Evolutionary conservation across 768 basidiomycete genomes (phyloP), one percentile per base, ranked within the genome.

Genomic region (Russula sp.): DNA sequence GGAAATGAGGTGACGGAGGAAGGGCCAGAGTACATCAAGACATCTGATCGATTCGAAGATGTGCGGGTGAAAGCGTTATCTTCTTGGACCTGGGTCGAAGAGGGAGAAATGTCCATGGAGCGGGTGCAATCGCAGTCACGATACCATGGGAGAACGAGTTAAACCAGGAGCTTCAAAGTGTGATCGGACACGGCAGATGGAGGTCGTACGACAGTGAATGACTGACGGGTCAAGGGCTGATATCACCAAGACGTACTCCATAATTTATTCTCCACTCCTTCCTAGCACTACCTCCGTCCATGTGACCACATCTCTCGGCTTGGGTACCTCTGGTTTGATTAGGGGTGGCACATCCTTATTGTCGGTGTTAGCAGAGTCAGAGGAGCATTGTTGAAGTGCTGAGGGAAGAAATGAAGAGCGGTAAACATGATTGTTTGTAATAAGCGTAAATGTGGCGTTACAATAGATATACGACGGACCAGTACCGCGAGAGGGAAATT

Each of bases 151-250:
- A 90, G 90, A 1, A 96, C 87, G 46, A 97, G 85, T 72, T 97
- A 94, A 11, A 97, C 86, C 68, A 96, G 94, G 0, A 96, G 79
- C 70, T 94, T 94, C 47, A 95, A 78, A 0, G 93, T 88, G 66
- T 95, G 91, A 65, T 88, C 89, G n/a, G 83, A 79, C 68, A 86
- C 84, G 7, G 89, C 84, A 1, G 92, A 91, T 2, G 93, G 93
- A 5, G 94, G 94, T 53, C 90, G 84, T 58, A 96, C 94, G 69
- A 96, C 85, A 59, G 94, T 90, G 75, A 94, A 93, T 0, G 88
- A 90, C 92, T 95, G 70, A 36, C 8, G 38, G 38, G 36, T 9
- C 22, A 36, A 43, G 13, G 47, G 35, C 20, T 25, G 32, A 41
- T 18, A 58, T 41, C 5, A 56, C 42, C 43, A 65, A 74, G 53